A percentile compares a stretch with the other conserved stretches of the same genome.
Evolutionary conservation across 2,329 filamentous ascomycete genomes (phyloP).

Genomic region (Neofusicoccum sp.): DNA sequence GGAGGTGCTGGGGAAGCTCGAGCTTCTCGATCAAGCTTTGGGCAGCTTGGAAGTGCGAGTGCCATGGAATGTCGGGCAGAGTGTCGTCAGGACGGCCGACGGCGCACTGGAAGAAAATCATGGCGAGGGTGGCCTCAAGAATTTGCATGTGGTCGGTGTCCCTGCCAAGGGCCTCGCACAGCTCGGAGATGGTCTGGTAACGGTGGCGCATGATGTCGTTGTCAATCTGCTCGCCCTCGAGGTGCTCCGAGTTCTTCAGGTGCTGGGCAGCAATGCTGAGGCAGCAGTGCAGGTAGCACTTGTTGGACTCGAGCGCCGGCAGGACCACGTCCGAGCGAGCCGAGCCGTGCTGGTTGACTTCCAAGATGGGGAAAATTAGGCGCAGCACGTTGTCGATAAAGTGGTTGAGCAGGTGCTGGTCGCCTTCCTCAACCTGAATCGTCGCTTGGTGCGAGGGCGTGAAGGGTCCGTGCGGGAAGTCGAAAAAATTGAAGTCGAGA

Average conservation of each 20-base stretch:
- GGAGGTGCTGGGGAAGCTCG: constrained; percentile 71
- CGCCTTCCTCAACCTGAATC: constrained; percentile 83
- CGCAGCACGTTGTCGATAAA: constrained; percentile 88
- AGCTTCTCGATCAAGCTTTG: constrained; percentile 84
- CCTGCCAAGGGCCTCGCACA: constrained; percentile 78
- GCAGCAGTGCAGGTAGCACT: constrained; percentile 92
- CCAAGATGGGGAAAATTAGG: constrained; percentile 87
- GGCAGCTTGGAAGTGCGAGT: constrained; percentile 93
- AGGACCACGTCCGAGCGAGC: constrained; percentile 81
- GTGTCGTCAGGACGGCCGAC: constrained; percentile 84
- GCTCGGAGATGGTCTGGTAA: constrained; percentile 80
- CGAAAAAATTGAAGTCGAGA: constrained; percentile 77
- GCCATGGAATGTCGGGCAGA: constrained; percentile 92
- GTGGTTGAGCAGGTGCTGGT: constrained; percentile 85
- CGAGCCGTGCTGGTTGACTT: constrained; percentile 84
- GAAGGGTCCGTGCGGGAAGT: constrained; percentile 71
- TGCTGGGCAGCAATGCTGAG: constrained; percentile 92
- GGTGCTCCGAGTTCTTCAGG: constrained; percentile 74
- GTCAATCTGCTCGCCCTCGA: constrained; percentile 74
- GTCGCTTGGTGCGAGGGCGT: constrained; percentile 64
- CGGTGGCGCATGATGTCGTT: constrained; percentile 91
- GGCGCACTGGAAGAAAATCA: constrained; percentile 95
- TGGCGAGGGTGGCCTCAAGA: constrained; percentile 86
- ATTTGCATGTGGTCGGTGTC: constrained; percentile 86
- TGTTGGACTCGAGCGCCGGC: constrained; percentile 86